Base-by-base conservation (phyloP, 192 early-diverging fungal species). In the Mortierella alpina region DNA sequence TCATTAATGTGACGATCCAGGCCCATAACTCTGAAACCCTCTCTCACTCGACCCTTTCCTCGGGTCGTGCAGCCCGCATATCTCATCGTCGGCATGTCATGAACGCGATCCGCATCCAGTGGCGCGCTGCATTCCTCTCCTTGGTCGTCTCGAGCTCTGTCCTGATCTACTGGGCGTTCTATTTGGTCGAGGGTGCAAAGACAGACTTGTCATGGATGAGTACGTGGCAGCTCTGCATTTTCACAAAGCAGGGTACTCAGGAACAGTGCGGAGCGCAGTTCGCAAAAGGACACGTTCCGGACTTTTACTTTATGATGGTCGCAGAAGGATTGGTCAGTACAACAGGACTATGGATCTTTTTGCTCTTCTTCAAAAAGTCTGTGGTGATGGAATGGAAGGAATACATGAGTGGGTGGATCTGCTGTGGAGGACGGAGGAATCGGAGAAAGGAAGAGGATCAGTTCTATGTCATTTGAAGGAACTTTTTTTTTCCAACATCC, bases 111-210 rank as follows among this genome's bases (percentile, higher is more conserved):
- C 80, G 82, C 2, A 88, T 88, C 39, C 86, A 88, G 62, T 88
- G 86, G 86, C 86, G 86, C 49, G 86, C 86, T 13, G 76, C 85
- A 4, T 60, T 83, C 14, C 49, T 88, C 11, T 84, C 86, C 1
- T 12, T 88, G 14, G 70, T 81, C 18, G 54, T 84, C 17, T 73
- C 73, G 9, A 67, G 63, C 6, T 84, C 86, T 10, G 83, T 86
- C 7, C 56, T 88, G 13, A 83, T 88, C 58, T 88, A 88, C 73
- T 86, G 84, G 86, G 68, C 85, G 9, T 86, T 88, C 65, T 88
- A 88, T 47, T 49, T 86, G 13, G 82, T 83, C 5, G 83, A 84
- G 55, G 72, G 85, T 7, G 49, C 72, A 39, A 82, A 82, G 47
- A 67, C 84, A 5, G 69, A 85, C 48, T 61, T 72, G 42, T 59